Evolutionary conservation across 2,329 filamentous ascomycete species (phyloP), one percentile per base, ranked within the genome.

Genomic region (Thelonectria rubi): DNA sequence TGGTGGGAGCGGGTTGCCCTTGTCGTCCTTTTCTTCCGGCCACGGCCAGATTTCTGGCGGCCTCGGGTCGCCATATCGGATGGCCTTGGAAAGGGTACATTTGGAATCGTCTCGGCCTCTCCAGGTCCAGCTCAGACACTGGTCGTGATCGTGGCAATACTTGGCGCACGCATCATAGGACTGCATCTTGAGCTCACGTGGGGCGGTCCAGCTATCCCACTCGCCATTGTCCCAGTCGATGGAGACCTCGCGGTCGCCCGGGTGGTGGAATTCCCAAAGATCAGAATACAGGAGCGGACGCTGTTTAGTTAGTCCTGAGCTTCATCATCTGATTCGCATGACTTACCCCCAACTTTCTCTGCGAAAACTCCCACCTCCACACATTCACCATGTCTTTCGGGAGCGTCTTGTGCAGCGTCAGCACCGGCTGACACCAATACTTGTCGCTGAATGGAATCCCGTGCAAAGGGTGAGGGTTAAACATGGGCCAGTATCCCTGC

Each of bases 361-460:
- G 66, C 8, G 63, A 64, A 58, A 76, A 74, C 58, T 79, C 77
- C 78, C 78, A 87, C 58, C 78, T 76, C 78, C 82, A 84, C 42
- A 86, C 70, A 0, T 76, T 74, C 10, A 75, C 71, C 80, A 86
- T 83, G 55, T 84, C 82, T 24, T 79, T 74, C 1, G 80, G 75
- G 24, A 70, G 72, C 1, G 79, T 78, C 70, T 83, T 84, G 66
- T 84, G 82, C 72, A 84, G 72, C 46, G 79, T 83, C 58, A 84
- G 67, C 1, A 80, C 78, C 2, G 82, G 82, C 64, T 84, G 81
- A 40, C 82, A 84, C 82, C 82, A 84, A 60, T 83, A 76, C n/a
- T 64, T 63, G 17, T 80, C 74, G 34, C 77, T 76, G 50, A 81
- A 84, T 0, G 82, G 81, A 24, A 84, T 78, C 3, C 78, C 76